Evolutionary conservation across 2,329 filamentous ascomycete genomes (phyloP).

Genomic region (Aspergillus fumigatiaffinis): DNA sequence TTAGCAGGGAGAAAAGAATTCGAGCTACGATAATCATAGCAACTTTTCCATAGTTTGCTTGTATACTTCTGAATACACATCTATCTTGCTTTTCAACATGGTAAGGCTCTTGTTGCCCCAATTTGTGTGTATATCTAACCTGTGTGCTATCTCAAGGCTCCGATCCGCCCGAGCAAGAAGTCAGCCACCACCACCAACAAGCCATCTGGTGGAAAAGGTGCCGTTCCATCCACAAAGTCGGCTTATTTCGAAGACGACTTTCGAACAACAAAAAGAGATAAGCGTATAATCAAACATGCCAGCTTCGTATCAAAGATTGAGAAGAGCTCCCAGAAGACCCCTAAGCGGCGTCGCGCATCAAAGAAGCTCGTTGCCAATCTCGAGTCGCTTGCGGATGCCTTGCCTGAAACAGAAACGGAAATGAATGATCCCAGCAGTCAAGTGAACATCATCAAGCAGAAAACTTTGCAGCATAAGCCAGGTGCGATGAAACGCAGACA

Average conservation of each 20-base stretch:
- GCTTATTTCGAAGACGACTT: conserved; percentile 46
- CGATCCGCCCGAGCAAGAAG: conserved; percentile 20
- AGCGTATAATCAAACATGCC: conserved; percentile 75
- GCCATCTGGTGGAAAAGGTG: conserved; percentile 14
- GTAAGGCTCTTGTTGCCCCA: neutral
- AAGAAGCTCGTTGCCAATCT: conserved; percentile 78
- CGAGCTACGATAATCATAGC: neutral
- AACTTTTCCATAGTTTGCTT: neutral
- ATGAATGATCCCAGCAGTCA: conserved; percentile 46
- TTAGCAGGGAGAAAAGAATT: neutral
- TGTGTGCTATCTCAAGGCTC: conserved; percentile 19
- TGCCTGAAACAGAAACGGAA: conserved; percentile 60
- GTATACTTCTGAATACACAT: neutral
- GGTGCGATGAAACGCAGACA: conserved; percentile 83
- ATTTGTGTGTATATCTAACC: neutral
- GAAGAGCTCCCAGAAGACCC: conserved; percentile 54
- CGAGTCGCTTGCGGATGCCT: conserved; percentile 71
- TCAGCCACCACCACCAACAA: conserved; percentile 12
- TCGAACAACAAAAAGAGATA: conserved; percentile 74
- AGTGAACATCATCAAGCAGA: conserved; percentile 68
- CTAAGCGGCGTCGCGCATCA: conserved; percentile 63
- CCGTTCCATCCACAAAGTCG: conserved; percentile 14
- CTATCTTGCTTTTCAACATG: neutral
- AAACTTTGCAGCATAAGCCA: conserved; percentile 68
- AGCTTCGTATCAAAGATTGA: conserved; percentile 72